Percentiles rank a stretch among this genome's conserved stretches.
phyloP scores from a whole-genome alignment of 78 protist genomes.

The Dictyostelium citrinum region DNA sequence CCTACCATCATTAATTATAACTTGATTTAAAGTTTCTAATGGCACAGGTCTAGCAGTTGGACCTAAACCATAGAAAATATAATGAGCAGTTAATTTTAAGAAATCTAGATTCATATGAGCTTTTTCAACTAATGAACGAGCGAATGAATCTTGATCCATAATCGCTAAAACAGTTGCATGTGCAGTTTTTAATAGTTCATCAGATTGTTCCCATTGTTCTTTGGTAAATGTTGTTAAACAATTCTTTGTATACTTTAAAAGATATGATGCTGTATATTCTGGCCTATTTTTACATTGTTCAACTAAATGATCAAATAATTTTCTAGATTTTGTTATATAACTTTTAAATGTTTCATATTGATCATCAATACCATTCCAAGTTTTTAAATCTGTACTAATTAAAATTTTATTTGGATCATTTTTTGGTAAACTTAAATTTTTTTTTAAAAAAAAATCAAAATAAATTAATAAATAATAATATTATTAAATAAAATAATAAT shows the following conservation, averaged over 20 bases:
- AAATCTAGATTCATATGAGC: slow-evolving; percentile 2
- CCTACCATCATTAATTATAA: background rate
- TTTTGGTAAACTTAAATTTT: background rate
- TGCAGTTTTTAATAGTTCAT: background rate
- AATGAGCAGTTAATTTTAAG: background rate
- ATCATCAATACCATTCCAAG: slow-evolving; percentile 22
- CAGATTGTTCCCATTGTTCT: slow-evolving; percentile 33
- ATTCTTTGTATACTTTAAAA: background rate
- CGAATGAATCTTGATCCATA: slow-evolving; percentile 3
- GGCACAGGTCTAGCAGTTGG: background rate
- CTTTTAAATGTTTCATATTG: background rate
- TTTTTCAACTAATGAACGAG: background rate
- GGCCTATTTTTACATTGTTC: background rate
- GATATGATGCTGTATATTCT: background rate
- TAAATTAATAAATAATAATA: background rate
- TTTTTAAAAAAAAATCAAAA: background rate
- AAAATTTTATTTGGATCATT: background rate
- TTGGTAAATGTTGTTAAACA: background rate
- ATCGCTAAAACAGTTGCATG: background rate
- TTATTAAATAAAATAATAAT: background rate
- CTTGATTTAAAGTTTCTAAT: background rate
- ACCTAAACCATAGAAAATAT: background rate
- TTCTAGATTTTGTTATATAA: background rate
- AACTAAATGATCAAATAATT: background rate
- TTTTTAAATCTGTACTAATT: background rate